Evolutionary conservation across 1,284 basidiomycete genomes (phyloP), one percentile per base, ranked within the genome.

Genomic region (Moesziomyces parantarcticus): DNA sequence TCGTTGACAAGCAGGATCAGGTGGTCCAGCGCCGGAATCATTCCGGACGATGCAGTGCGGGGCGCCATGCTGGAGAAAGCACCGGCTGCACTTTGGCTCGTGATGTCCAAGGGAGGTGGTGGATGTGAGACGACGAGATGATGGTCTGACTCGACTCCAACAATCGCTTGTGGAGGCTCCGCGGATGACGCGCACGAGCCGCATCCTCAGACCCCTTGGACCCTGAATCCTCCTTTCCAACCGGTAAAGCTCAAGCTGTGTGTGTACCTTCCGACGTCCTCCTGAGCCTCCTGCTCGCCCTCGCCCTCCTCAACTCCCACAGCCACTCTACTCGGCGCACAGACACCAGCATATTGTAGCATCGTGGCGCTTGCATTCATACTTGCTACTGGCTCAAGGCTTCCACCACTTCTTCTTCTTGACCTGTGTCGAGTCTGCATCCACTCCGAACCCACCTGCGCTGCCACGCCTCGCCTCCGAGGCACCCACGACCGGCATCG

Each of bases 11-110:
- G 65, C 20, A 76, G 58, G 21, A 79, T 62, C 21, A 79, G 60
- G 40, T 79, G 77, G 52, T 79, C 77, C 22, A 79, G 61, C n/a
- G 68, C 50, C 3, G 77, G 75, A 0, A 75, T 26, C 22, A 60
- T 41, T 2, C 32, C 58, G 0, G 55, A 36, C 6, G 47, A 43
- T 8, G 58, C 58, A 18, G 50, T 18, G 42, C 13, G 41, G 20
- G 50, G 25, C 18, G 25, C 9, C 68, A 64, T 65, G 26, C 36
- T n/a, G 36, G 0, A 22, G 34, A 32, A 9, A 50, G 29, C n/a
- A n/a, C n/a, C n/a, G n/a, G n/a, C n/a, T n/a, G n/a, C n/a, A n/a
- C n/a, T n/a, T n/a, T n/a, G n/a, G n/a, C n/a, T n/a, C n/a, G n/a
- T n/a, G n/a, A n/a, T n/a, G n/a, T n/a, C n/a, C 25, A 8, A 26